Evolutionary conservation across 1,284 basidiomycete species (phyloP).

Genomic region (Fomitiporia mediterranea): DNA sequence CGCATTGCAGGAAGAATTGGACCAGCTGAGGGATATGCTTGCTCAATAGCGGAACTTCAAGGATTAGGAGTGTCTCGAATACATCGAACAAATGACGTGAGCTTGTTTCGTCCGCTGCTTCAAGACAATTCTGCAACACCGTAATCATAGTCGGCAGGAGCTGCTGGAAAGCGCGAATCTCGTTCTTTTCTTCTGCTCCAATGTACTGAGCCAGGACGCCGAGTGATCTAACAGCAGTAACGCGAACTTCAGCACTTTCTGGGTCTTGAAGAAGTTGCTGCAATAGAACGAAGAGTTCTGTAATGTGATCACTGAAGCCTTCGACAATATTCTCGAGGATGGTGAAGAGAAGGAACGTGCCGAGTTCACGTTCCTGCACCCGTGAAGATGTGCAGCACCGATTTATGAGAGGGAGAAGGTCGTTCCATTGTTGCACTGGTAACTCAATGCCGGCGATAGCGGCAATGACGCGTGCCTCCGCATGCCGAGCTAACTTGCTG

Average conservation of each 20-base stretch:
- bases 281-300: slow-evolving; percentile 83
- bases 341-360: slow-evolving; percentile 87
- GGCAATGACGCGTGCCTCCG: slow-evolving; percentile 88
- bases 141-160: slow-evolving; percentile 88
- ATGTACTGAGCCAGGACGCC: slow-evolving; percentile 95
- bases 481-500: slow-evolving; percentile 81
- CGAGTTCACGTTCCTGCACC: slow-evolving; percentile 83
- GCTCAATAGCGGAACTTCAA: slow-evolving; percentile 90
- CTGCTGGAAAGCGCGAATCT: slow-evolving; percentile 88
- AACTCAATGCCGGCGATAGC: slow-evolving; percentile 92
- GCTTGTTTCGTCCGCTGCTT: slow-evolving; percentile 74
- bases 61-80: slow-evolving; percentile 91
- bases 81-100: slow-evolving; percentile 94
- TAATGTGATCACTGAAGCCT: slow-evolving; percentile 75
- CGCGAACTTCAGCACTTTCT: slow-evolving; percentile 86
- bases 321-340: slow-evolving; percentile 92
- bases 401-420: slow-evolving; percentile 87
- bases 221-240: slow-evolving; percentile 87
- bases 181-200: slow-evolving; percentile 81
- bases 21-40: slow-evolving; percentile 88
- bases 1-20: slow-evolving; percentile 84
- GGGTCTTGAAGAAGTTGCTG: slow-evolving; percentile 77
- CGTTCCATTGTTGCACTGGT: slow-evolving; percentile 77
- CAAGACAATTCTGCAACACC: slow-evolving; percentile 87
- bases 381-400: slow-evolving; percentile 69